phyloP scores from a whole-genome alignment of 1,284 basidiomycete genomes.

The Mrakiaceae sp. region DNA sequence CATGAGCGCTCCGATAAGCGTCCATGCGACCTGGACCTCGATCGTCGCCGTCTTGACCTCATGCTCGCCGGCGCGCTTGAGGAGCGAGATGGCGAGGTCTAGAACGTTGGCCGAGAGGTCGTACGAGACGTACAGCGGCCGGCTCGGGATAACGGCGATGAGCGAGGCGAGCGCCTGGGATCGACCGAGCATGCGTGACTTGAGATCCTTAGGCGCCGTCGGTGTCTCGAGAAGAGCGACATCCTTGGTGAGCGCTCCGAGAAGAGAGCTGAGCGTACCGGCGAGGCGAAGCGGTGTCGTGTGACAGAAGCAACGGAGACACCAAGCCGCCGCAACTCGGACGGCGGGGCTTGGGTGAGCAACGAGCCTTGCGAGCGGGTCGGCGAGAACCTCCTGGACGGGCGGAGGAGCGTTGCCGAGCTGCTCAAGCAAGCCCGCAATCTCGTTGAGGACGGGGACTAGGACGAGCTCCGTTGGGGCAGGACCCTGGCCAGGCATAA shows the following conservation, averaged over 20 bases:
- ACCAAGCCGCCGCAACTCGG: conserved; percentile 74
- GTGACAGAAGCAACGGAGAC: conserved; percentile 78
- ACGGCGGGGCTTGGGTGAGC: conserved; percentile 79
- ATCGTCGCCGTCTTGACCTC: conserved; percentile 68
- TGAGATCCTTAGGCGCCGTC: conserved; percentile 59
- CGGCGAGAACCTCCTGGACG: conserved; percentile 77
- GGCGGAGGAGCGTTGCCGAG: conserved; percentile 83
- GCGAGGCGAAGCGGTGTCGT: conserved; percentile 76
- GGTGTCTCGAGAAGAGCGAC: conserved; percentile 45
- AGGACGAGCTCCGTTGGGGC: conserved; percentile 62
- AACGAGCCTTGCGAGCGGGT: conserved; percentile 73
- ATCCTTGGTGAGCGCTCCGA: conserved; percentile 63
- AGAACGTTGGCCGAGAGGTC: conserved; percentile 84
- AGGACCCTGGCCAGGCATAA: conserved; percentile 66
- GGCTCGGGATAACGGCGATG: conserved; percentile 70
- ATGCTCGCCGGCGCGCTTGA: conserved; percentile 85
- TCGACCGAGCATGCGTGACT: conserved; percentile 66
- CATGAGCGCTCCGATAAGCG: conserved; percentile 79
- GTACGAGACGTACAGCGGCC: conserved; percentile 88
- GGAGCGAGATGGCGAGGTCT: conserved; percentile 76
- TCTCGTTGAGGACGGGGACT: conserved; percentile 67
- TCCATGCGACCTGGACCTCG: conserved; percentile 93
- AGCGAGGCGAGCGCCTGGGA: conserved; percentile 80
- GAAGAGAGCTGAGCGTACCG: conserved; percentile 59
- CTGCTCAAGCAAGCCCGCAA: conserved; percentile 72